phyloP scores from a whole-genome alignment of 768 basidiomycete species.

The Mycena galopus region DNA sequence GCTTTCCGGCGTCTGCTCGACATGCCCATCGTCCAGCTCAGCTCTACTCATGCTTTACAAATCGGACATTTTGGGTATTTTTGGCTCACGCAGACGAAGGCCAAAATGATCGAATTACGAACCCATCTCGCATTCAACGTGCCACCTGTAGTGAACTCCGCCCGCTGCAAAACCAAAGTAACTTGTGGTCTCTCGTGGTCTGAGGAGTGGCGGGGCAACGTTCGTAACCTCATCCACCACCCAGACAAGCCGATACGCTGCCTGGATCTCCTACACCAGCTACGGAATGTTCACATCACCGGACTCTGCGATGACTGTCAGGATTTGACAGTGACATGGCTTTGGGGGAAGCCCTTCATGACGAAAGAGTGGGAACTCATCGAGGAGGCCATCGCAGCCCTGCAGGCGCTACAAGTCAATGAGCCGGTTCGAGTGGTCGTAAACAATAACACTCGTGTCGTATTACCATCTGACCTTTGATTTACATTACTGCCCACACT shows the following conservation, averaged over 20 bases:
- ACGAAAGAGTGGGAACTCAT: neutral
- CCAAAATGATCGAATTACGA: neutral
- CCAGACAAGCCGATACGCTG: neutral
- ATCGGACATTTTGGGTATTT: neutral
- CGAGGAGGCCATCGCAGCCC: neutral
- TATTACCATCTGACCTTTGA: neutral
- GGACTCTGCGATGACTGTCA: conserved; percentile 16
- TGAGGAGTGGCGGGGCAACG: neutral
- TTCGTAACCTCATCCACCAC: neutral
- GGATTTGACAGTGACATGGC: conserved; percentile 23
- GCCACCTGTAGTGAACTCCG: neutral
- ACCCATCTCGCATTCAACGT: neutral
- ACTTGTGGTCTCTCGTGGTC: neutral
- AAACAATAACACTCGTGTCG: neutral
- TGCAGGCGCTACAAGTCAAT: neutral
- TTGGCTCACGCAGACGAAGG: neutral
- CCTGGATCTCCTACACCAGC: neutral
- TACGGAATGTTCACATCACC: conserved; percentile 5
- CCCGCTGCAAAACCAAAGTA: neutral
- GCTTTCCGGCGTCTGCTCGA: neutral
- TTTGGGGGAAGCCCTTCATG: conserved; percentile 17
- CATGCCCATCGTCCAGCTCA: neutral
- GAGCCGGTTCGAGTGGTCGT: neutral
- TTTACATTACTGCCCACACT: too few species aligned
- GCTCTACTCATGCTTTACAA: neutral